Evolutionary conservation across 2,329 filamentous ascomycete species (phyloP), one percentile per base, ranked within the genome.

Genomic region (Penicillium sp.): DNA sequence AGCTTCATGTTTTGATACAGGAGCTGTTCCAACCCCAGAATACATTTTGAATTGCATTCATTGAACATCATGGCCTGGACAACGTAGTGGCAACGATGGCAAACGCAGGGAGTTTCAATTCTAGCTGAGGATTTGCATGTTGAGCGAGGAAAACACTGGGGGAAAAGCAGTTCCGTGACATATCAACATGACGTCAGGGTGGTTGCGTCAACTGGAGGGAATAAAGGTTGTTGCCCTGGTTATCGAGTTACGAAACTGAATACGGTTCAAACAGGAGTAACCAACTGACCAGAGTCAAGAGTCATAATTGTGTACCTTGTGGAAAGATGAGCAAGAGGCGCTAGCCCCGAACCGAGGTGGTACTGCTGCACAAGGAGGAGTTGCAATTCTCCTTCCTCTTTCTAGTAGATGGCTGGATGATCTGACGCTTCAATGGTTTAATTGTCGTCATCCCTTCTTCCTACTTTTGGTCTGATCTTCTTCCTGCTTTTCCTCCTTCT

Each of bases 401-500:
- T 49, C 3, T 15, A 49, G 45, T 30, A 49, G 45, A 49, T 10
- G 7, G 24, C 45, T 49, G 45, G 45, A 49, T 30, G 24, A 49
- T 49, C 45, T 54, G 54, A 57, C 54, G 54, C 40, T 37, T 28
- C 19, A 24, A 57, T 57, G 42, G 42, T 33, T 60, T 60, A 47
- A 60, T 60, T 22, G 45, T 59, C 64, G 65, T 65, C 65, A 68
- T 65, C 59, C 65, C 54, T 57, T 55, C 45, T 58, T 30, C 37
- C 28, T 15, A 6, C 58, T 49, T 56, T 26, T 37, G n/a, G 35
- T 56, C 30, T 47, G 38, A 26, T 55, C 56, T 51, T 24, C 54
- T 30, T 17, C 35, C 40, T 44, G 44, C 33, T 38, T 51, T 38
- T 51, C n/a, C n/a, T 59, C 53, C 24, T 42, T 53, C 24, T 58